Percentiles rank a stretch among this genome's conserved stretches.
phyloP scores from a whole-genome alignment of 1,284 basidiomycete species.

The Puccinia horiana region DNA sequence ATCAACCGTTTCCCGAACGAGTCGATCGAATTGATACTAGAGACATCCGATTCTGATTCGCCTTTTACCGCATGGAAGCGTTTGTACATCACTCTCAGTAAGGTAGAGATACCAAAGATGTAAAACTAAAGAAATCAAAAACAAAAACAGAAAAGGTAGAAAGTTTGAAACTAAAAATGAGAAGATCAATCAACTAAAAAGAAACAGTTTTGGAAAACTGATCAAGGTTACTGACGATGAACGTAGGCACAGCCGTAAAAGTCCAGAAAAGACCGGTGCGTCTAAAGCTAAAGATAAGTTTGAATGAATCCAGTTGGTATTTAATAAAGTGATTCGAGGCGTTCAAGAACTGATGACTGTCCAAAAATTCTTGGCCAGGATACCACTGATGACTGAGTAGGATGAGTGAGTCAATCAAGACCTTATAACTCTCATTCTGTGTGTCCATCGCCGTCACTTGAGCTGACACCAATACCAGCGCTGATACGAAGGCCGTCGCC shows the following conservation, averaged over 20 bases:
- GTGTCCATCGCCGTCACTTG: neutral
- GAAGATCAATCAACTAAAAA: too few species aligned
- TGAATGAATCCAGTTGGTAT: neutral
- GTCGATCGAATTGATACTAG: neutral
- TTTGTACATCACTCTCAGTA: conserved; percentile 17
- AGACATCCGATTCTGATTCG: neutral
- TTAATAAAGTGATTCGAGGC: neutral
- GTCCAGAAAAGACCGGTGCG: neutral
- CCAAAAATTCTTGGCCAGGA: neutral
- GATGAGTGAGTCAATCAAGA: neutral
- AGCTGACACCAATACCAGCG: neutral
- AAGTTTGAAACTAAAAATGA: too few species aligned
- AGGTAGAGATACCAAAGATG: conserved; percentile 13
- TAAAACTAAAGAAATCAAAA: neutral
- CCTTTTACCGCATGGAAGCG: conserved; percentile 5
- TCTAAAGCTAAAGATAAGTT: neutral
- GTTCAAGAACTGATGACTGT: neutral
- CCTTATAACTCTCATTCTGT: neutral
- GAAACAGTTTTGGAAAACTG: too few species aligned
- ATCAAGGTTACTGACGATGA: conserved; percentile 1
- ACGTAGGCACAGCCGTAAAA: conserved; percentile 8
- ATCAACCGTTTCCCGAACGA: neutral
- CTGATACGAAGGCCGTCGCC: neutral
- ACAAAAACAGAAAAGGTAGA: neutral
- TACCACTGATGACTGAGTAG: neutral